Conservation (phyloP, 352 stramenopile genomes). For the Pythium vanterpoolii region DNA sequence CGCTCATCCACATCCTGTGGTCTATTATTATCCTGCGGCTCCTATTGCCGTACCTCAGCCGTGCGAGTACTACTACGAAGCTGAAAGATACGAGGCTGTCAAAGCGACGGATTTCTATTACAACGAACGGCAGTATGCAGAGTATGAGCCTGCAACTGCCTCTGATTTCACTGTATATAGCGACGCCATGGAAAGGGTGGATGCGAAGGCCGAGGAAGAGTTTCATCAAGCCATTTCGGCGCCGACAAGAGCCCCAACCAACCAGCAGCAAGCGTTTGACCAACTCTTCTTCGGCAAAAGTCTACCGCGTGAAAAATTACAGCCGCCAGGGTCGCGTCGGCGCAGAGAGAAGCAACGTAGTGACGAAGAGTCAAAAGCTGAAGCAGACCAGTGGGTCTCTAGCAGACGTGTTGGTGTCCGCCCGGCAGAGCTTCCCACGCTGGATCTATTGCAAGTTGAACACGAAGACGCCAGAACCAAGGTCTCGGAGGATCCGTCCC, state of each 20-base stretch:
- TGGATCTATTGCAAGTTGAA: neutral
- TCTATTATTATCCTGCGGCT: neutral
- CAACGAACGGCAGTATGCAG: neutral
- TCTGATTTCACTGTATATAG: neutral
- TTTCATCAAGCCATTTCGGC: neutral
- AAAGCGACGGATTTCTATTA: too few species aligned
- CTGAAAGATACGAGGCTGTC: too few species aligned
- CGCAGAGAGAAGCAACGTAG: neutral
- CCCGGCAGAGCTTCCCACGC: neutral
- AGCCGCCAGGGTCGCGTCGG: neutral
- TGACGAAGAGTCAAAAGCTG: neutral
- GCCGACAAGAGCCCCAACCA: neutral
- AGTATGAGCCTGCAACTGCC: neutral
- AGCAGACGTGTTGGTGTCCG: constrained; percentile 14
- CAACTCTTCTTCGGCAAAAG: constrained; percentile 14
- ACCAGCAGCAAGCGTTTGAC: neutral
- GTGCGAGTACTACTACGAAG: neutral
- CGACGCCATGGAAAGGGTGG: neutral
- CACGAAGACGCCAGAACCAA: too few species aligned
- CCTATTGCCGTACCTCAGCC: neutral
- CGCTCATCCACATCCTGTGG: neutral
- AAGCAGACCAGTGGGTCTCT: constrained; percentile 12
- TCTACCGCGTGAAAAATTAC: neutral
- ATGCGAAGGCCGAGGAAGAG: neutral
- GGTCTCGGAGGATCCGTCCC: too few species aligned